Base-by-base conservation (phyloP, 1,284 basidiomycete genomes). In the Ustilago trichophora region DNA sequence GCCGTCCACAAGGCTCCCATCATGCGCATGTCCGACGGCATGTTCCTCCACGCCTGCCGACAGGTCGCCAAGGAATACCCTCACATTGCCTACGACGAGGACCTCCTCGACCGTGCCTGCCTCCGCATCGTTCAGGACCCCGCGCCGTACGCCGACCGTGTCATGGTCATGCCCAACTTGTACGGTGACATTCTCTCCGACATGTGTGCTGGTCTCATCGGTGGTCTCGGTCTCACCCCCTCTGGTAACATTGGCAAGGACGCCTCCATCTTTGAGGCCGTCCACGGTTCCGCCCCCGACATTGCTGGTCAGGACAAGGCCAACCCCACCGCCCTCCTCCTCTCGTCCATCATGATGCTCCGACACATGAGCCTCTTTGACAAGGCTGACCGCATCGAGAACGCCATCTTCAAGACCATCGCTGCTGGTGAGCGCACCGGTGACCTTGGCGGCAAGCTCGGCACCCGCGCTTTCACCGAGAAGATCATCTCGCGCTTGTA, bases 101-200 rank as follows among this genome's bases (percentile, higher is more conserved):
- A 99, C 83, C 86, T 98, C 42, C 86, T 98, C 68, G 96, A 99
- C 84, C 90, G 96, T 75, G 94, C 91, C 72, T 99, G 96, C 85
- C 86, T 98, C 52, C 89, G 93, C 52, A 80, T 80, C 63, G 77
- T 80, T 19, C 91, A 92, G 83, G 93, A 99, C 84, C 96, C 96
- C 29, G 86, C 84, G 72, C 96, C 96, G 10, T 99, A 90, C 85
- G 87, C 91, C 41, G 94, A 98, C 85, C 90, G 93, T 60, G 96
- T 98, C 76, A 98, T 98, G 95, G 96, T 99, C 75, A 98, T 98
- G 95, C 96, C 96, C 71, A 99, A 99, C 87, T 85, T 99, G 67
- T 94, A 92, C 81, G 93, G 91, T 83, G 95, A 97, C 83, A 98
- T 98, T 82, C 85, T 98, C 68, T 98, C 95, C 46, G 95, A 99